Evolutionary conservation across 2,329 filamentous ascomycete genomes (phyloP).

Genomic region (Tolypocladium tundrense): DNA sequence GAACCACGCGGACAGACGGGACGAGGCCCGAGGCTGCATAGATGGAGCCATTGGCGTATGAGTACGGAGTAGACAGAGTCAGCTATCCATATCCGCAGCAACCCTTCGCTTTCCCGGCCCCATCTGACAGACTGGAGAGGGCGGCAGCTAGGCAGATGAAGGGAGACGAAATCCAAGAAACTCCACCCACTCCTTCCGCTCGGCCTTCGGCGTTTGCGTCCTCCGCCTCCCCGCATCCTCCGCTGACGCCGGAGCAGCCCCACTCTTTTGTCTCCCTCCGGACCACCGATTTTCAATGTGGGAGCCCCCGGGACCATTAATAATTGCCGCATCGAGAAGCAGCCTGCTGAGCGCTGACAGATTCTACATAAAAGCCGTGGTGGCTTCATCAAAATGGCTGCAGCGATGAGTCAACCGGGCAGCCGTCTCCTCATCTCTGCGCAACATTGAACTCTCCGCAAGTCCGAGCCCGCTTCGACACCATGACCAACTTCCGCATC

Average conservation of each 20-base stretch:
- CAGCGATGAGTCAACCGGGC: not conserved
- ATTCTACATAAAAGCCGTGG: not conserved
- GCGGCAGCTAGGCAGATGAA: not conserved
- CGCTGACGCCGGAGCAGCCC: not conserved
- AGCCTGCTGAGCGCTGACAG: not conserved
- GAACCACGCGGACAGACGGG: too few relatives aligned
- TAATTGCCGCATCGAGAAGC: not conserved
- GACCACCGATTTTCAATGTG: not conserved
- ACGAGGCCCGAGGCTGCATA: not conserved
- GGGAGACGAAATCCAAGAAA: not conserved
- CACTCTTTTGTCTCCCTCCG: not conserved
- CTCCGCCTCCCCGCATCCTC: not conserved
- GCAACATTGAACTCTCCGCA: not conserved
- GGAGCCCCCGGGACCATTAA: not conserved
- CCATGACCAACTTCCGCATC: slow-evolving; percentile 49
- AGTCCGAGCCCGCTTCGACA: not conserved
- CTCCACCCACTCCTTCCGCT: not conserved
- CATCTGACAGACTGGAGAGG: not conserved
- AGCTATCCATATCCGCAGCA: not conserved
- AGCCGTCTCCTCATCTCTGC: not conserved
- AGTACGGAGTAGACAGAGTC: too few relatives aligned
- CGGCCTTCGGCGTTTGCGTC: not conserved
- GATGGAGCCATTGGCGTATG: not conserved
- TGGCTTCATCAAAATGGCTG: not conserved
- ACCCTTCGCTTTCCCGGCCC: not conserved